phyloP scores from a whole-genome alignment of 1,284 basidiomycete species.

The Filobasidium uniguttulatum region DNA sequence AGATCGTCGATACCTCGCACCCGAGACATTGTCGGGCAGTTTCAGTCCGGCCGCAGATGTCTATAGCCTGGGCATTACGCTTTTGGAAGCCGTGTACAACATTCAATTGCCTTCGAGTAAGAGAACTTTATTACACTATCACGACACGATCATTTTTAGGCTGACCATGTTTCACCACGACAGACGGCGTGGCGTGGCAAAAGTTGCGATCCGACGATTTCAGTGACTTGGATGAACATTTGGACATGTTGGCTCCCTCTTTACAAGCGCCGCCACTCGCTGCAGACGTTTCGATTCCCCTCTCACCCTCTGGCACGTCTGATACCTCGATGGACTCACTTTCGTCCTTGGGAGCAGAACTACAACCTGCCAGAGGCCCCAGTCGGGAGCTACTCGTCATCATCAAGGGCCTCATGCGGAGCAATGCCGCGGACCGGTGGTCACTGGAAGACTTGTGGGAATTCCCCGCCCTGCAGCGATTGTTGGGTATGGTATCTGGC shows the following conservation, averaged over 20 bases:
- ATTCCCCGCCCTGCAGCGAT: constrained; percentile 49
- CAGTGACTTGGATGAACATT: constrained; percentile 56
- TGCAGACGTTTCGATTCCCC: constrained; percentile 18
- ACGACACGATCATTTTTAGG: not conserved
- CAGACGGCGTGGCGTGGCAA: constrained; percentile 66
- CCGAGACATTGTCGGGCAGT: constrained; percentile 75
- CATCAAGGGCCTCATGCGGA: constrained; percentile 63
- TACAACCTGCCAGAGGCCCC: constrained; percentile 36
- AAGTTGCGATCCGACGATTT: constrained; percentile 83
- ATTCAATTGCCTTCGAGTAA: constrained; percentile 90
- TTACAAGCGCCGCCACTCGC: too few relatives aligned
- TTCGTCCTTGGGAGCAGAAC: constrained; percentile 5
- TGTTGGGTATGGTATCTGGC: constrained; percentile 20
- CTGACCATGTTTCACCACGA: constrained; percentile 3
- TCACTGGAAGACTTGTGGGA: constrained; percentile 45
- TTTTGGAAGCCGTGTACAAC: constrained; percentile 85
- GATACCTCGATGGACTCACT: constrained; percentile 1
- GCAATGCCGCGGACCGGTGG: constrained; percentile 49
- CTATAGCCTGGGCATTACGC: constrained; percentile 73
- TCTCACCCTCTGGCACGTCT: constrained; percentile 14
- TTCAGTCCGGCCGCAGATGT: constrained; percentile 88
- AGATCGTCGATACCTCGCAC: constrained; percentile 90
- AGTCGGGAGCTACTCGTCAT: constrained; percentile 53
- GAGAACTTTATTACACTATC: constrained; percentile 30
- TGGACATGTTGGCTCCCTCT: constrained; percentile 3